Conservation (phyloP, 352 stramenopile species). For the Pythium rishiriense region DNA sequence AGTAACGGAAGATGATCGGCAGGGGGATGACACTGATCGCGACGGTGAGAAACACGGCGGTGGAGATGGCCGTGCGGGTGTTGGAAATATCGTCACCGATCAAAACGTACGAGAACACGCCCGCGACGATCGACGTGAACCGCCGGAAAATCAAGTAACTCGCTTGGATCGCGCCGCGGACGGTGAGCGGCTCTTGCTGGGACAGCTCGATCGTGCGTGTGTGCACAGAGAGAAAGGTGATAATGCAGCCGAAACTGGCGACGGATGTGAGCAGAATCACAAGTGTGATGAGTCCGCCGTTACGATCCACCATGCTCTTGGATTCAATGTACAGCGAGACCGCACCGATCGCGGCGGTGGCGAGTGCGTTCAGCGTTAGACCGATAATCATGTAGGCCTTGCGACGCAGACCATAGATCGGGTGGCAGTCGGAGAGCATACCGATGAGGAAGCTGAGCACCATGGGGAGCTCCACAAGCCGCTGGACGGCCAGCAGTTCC, state of each 20-base stretch:
- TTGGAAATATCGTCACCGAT: constrained; percentile 35
- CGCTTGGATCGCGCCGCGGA: constrained; percentile 54
- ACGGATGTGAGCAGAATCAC: constrained; percentile 42
- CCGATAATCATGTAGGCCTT: constrained; percentile 93
- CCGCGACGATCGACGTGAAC: constrained; percentile 52
- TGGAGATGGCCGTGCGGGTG: constrained; percentile 41
- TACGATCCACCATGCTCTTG: constrained; percentile 28
- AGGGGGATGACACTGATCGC: constrained; percentile 49
- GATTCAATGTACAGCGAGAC: constrained; percentile 35
- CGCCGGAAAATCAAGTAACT: constrained; percentile 67
- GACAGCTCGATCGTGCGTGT: constrained; percentile 66
- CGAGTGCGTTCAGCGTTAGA: constrained; percentile 58
- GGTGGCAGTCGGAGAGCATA: constrained; percentile 89
- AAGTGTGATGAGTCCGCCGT: constrained; percentile 34
- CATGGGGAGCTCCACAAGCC: constrained; percentile 83
- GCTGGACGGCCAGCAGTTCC: constrained; percentile 45
- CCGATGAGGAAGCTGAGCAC: constrained; percentile 89
- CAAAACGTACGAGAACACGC: constrained; percentile 49
- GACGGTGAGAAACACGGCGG: constrained; percentile 44
- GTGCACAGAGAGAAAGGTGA: constrained; percentile 63
- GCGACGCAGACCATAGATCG: constrained; percentile 86
- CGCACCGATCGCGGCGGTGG: constrained; percentile 52
- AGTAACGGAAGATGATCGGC: constrained; percentile 53
- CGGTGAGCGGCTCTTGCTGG: constrained; percentile 55
- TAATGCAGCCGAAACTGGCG: constrained; percentile 63